phyloP scores from a whole-genome alignment of 192 early-diverging fungal genomes.

The Coemansia guatemalensis region DNA sequence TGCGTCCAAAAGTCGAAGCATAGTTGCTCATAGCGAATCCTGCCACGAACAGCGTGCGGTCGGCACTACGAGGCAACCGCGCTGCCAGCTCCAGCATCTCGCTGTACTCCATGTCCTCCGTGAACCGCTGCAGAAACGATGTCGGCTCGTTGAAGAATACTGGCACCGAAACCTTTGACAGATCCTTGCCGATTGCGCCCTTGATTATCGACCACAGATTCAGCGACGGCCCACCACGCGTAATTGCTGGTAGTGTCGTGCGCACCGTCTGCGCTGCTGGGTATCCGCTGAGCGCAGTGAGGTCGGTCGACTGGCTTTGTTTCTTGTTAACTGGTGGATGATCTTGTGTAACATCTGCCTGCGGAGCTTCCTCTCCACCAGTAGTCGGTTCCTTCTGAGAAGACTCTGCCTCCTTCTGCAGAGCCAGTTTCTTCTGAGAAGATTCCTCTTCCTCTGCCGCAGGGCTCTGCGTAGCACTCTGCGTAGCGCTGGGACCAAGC shows the following conservation, averaged over 20 bases:
- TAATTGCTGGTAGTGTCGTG: slow-evolving; percentile 52
- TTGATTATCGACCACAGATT: slow-evolving; percentile 86
- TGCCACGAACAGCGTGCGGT: slow-evolving; percentile 75
- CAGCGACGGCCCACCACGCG: slow-evolving; percentile 60
- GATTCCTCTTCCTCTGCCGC: background rate
- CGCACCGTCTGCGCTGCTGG: slow-evolving; percentile 28
- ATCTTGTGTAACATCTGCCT: background rate
- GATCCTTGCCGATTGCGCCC: slow-evolving; percentile 83
- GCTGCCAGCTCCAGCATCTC: slow-evolving; percentile 77
- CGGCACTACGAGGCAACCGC: slow-evolving; percentile 56
- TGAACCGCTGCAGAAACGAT: slow-evolving; percentile 82
- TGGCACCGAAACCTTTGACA: slow-evolving; percentile 80
- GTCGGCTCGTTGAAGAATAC: slow-evolving; percentile 91
- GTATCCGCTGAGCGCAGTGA: slow-evolving; percentile 49
- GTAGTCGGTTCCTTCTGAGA: background rate
- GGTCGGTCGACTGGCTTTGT: slow-evolving; percentile 13
- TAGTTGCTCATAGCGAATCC: slow-evolving; percentile 90
- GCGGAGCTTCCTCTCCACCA: background rate
- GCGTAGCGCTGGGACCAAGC: background rate
- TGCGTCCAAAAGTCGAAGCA: slow-evolving; percentile 73
- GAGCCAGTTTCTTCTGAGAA: background rate
- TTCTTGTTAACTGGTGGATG: background rate
- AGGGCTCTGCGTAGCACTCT: background rate
- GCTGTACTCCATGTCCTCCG: slow-evolving; percentile 84
- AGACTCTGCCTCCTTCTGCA: slow-evolving; percentile 4